Evolutionary conservation across 2,329 filamentous ascomycete species (phyloP).

Genomic region (Sclerotinia nivalis): DNA sequence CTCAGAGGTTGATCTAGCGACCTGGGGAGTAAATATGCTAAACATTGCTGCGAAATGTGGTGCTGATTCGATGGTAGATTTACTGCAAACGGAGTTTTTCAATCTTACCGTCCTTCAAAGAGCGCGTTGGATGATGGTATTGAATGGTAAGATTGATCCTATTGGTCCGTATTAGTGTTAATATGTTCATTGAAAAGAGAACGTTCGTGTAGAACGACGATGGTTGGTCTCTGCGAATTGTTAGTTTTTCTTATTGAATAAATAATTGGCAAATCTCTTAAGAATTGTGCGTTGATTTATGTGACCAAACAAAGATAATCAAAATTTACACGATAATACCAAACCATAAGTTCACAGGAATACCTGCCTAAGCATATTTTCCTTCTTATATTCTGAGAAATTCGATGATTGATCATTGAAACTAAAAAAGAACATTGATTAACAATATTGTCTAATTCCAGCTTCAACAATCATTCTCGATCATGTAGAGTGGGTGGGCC

Average conservation of each 20-base stretch:
- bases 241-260: not conserved
- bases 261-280: not conserved
- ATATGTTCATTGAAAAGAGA: not conserved
- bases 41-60: not conserved
- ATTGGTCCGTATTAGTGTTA: no score
- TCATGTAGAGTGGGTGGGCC: not conserved
- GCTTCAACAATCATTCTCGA: not conserved
- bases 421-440: no score
- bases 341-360: not conserved
- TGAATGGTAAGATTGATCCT: not conserved
- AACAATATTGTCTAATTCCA: not conserved
- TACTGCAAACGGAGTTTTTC: not conserved
- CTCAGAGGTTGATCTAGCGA: not conserved
- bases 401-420: not conserved
- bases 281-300: not conserved
- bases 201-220: not conserved
- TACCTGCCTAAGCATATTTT: not conserved
- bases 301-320: not conserved
- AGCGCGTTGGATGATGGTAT: not conserved
- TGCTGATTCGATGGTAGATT: conserved; percentile 11
- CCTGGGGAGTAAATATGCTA: not conserved
- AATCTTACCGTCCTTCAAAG: not conserved
- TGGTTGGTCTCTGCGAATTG: not conserved
- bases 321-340: no score
- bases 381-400: not conserved